Base-by-base conservation (phyloP, 805 yeast species). In the Zygotorulaspora sp. region DNA sequence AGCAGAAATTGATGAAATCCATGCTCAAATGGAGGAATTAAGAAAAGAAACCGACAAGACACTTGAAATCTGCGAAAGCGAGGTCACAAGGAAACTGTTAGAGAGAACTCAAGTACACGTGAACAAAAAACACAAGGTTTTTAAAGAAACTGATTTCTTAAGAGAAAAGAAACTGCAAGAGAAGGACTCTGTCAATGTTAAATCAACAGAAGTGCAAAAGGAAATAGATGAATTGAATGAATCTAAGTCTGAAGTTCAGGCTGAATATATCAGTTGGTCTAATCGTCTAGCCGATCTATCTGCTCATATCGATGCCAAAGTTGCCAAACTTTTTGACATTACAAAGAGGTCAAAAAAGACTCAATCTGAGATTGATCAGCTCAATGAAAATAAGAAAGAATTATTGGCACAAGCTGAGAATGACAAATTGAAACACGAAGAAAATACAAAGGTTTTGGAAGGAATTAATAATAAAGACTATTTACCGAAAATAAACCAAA, bases 271-370 rank as follows among this genome's bases (percentile, higher is more conserved):
- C 13, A 44, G 43, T 11, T 50, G 52, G 47, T 44, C 52, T 17
- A 37, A 40, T 12, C 44, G 51, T 17, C 33, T 59, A 11, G 49
- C 48, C 9, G 45, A 48, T 3, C 35, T 55, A 7, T 47, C 60
- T 8, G 40, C 48, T 13, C 47, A 51, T 28, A 36, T 60, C 32
- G 63, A 60, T 38, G 54, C 49, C 7, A 55, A 58, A 35, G 43
- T 57, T 11, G 45, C 53, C 12, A 50, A 51, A 19, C 43, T 60
- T 27, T 43, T 41, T 20, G 55, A 44, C 24, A 43, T 50, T n/a
- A 45, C 46, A 29, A 38, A 35, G 17, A 46, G 47, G 37, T 50
- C 51, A 25, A 30, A 38, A 4, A 47, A 47, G 26, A 41, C 49
- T 7, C 45, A 50, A 15, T 39, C 35, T 4, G 53, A 52, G 16